Percentiles rank a stretch among this genome's conserved stretches.
Conservation (phyloP, 345 rosid genomes). For the Citropsis articulata region DNA sequence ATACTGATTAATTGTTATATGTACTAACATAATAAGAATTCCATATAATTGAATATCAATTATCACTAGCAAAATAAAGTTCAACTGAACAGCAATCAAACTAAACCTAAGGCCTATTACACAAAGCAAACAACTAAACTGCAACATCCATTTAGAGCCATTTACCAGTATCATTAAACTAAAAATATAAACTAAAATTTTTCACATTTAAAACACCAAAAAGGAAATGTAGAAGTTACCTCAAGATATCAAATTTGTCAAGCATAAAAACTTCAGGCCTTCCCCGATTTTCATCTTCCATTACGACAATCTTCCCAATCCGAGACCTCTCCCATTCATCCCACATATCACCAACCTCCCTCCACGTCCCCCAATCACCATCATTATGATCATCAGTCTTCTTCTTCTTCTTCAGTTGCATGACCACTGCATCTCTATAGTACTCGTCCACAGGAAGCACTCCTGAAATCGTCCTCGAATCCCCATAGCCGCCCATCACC, state of each 20-base stretch:
- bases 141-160: background rate
- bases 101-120: background rate
- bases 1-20: too few species aligned
- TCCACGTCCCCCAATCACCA: slow-evolving; percentile 50
- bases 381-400: background rate
- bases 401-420: slow-evolving; percentile 40
- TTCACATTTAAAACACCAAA: background rate
- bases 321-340: slow-evolving; percentile 52
- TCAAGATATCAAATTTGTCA: slow-evolving; percentile 56
- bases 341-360: slow-evolving; percentile 85
- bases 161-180: background rate
- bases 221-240: slow-evolving; percentile 31
- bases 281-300: slow-evolving; percentile 47
- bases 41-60: background rate
- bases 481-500: slow-evolving; percentile 98
- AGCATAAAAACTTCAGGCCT: slow-evolving; percentile 70
- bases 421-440: slow-evolving; percentile 72
- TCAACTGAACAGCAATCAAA: background rate
- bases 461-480: slow-evolving; percentile 69
- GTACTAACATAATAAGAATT: background rate
- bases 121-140: background rate
- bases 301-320: slow-evolving; percentile 69
- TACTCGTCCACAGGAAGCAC: slow-evolving; percentile 84
- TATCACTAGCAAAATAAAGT: background rate
- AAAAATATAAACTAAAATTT: background rate